Conservation (phyloP, 352 stramenopile species). For the Thalassiosira exigua region DNA sequence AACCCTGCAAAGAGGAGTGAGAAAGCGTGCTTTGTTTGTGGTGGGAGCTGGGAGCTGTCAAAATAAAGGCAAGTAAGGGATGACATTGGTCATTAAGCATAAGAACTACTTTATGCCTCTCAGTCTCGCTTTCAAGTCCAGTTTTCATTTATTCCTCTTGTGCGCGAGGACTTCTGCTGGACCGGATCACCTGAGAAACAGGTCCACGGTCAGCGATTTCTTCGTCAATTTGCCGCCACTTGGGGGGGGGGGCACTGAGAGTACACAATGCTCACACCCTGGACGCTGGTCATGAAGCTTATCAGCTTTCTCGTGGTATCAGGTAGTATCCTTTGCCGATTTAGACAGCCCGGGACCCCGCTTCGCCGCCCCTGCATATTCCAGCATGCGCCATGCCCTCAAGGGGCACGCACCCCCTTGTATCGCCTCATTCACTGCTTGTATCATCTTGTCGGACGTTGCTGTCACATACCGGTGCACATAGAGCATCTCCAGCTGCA, state of each 20-base stretch:
- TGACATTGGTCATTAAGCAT: no score
- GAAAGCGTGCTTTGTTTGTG: no score
- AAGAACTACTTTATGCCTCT: no score
- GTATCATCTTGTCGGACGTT: conserved; percentile 69
- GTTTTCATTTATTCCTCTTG: no score
- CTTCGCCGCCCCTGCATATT: conserved; percentile 80
- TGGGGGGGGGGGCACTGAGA: conserved; percentile 98
- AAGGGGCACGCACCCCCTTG: conserved; percentile 78
- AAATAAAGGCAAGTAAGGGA: no score
- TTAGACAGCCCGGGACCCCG: conserved; percentile 83
- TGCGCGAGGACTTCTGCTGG: no score
- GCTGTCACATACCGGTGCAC: conserved; percentile 96
- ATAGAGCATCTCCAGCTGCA: conserved; percentile 98
- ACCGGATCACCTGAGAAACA: no score
- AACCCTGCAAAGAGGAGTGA: no score
- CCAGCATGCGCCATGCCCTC: conserved; percentile 85
- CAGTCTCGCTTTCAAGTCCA: no score
- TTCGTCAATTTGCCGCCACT: no score
- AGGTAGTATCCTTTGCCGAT: conserved; percentile 83
- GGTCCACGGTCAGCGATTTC: no score
- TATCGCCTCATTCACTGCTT: conserved; percentile 85
- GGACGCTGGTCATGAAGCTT: conserved; percentile 90
- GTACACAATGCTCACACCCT: conserved; percentile 97
- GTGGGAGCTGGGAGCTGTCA: no score
- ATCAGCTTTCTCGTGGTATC: conserved; percentile 84